These are phyloP conservation scores for Ophiostoma tasmaniense DNA, from an alignment of 2,329 filamentous ascomycete species.

Conservation along the genomic window DNA sequence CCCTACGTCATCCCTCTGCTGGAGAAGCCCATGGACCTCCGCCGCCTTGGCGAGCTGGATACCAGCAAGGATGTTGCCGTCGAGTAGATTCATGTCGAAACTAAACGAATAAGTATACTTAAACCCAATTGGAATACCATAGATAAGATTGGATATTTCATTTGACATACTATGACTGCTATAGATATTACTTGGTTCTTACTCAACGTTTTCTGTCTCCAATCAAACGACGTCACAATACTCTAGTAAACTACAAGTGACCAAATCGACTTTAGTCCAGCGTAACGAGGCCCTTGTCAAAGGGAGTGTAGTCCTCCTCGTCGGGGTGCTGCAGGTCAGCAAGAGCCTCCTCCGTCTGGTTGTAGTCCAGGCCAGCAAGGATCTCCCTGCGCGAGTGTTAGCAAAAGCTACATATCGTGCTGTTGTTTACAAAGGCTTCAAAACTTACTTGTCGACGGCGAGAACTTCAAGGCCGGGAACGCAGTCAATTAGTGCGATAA, in stretches of 20 bases:
- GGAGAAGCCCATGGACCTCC: constrained; percentile 9
- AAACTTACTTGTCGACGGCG: constrained; percentile 12
- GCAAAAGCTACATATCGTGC: not conserved
- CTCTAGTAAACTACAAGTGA: not conserved
- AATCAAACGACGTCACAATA: not conserved
- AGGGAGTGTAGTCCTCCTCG: not conserved
- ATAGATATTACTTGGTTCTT: not conserved
- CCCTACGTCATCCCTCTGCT: constrained; percentile 7
- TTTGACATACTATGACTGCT: not conserved
- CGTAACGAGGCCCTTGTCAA: constrained; percentile 1
- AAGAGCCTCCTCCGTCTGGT: constrained; percentile 4
- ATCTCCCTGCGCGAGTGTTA: not conserved
- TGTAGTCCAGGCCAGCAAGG: not conserved
- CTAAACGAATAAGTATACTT: not conserved
- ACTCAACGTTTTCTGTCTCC: not conserved
- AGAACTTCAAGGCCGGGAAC: constrained; percentile 17
- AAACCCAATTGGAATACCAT: not conserved
- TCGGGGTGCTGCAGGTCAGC: not conserved
- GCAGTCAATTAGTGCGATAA: constrained; percentile 15
- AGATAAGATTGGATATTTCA: not conserved
- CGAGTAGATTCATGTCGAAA: not conserved
- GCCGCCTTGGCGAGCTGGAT: constrained; percentile 4
- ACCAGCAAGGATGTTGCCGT: constrained; percentile 4
- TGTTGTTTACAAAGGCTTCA: too few relatives aligned
- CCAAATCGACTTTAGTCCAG: not conserved